Evolutionary conservation across 495 filamentous ascomycete genomes (phyloP).

Genomic region (Mycothermus thermophilus): DNA sequence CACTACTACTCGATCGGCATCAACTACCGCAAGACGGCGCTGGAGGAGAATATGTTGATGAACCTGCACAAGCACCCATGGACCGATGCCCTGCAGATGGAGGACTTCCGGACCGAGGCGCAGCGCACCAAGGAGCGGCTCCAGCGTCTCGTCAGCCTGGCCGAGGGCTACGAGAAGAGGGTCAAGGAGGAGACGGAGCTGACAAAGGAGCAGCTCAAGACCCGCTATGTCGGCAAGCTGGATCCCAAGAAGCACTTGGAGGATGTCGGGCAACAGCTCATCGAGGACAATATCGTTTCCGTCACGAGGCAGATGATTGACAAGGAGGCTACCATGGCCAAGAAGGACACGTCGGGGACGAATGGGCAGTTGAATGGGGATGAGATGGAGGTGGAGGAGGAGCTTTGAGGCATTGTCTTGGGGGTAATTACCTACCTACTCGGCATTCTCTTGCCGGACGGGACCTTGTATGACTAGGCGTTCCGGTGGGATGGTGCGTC

Average conservation of each 20-base stretch:
- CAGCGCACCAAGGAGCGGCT: conserved; percentile 71
- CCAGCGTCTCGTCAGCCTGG: conserved; percentile 72
- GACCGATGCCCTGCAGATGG: conserved; percentile 96
- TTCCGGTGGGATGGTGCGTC: conserved; percentile 11
- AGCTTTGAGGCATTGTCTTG: no score
- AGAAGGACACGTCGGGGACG: conserved; percentile 32
- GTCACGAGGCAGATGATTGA: conserved; percentile 98
- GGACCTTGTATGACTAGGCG: conserved; percentile 23
- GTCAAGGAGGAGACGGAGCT: conserved; percentile 97
- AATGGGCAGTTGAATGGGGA: conserved; percentile 45
- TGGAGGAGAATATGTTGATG: conserved; percentile 99
- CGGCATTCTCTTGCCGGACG: conserved; percentile 3
- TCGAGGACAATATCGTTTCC: conserved; percentile 97
- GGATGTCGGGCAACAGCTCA: conserved; percentile 85
- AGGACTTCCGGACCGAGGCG: conserved; percentile 80
- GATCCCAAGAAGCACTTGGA: conserved; percentile 99
- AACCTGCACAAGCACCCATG: conserved; percentile 98
- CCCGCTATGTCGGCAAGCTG: conserved; percentile 95
- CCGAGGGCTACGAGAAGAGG: conserved; percentile 95
- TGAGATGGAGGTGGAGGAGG: conserved; percentile 40
- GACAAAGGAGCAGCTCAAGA: conserved; percentile 95
- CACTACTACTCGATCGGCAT: conserved; percentile 99
- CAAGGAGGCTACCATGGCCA: conserved; percentile 71
- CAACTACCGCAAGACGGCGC: conserved; percentile 91
- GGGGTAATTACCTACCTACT: conserved; percentile 6